phyloP scores from a whole-genome alignment of 495 filamentous ascomycete genomes.

The Neurospora cerealis region DNA sequence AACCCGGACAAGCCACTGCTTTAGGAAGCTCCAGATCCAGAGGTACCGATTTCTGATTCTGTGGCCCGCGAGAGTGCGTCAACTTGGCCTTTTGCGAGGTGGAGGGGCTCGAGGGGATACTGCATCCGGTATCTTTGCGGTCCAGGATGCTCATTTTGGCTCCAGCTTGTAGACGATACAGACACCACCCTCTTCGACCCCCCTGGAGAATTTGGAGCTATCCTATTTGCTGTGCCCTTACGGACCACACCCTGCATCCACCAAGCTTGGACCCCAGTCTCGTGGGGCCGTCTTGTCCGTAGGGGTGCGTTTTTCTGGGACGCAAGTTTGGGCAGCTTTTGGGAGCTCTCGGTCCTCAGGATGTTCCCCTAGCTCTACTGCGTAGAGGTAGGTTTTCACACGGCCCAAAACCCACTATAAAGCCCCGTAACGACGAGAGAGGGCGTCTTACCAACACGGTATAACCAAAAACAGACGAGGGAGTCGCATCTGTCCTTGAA shows the following conservation, averaged over 20 bases:
- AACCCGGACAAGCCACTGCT: not conserved
- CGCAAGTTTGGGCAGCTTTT: not conserved
- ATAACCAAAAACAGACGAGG: conserved; percentile 19
- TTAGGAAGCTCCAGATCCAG: conserved; percentile 5
- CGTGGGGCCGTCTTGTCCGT: not conserved
- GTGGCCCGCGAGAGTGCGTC: not conserved
- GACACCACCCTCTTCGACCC: not conserved
- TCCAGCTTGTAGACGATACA: conserved; percentile 2
- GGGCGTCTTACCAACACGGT: conserved; percentile 11
- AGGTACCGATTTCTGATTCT: not conserved
- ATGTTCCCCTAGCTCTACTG: not conserved
- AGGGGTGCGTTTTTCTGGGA: not conserved
- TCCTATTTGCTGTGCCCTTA: not conserved
- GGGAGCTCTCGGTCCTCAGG: not conserved
- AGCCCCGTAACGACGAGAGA: conserved; percentile 15
- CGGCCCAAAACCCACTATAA: conserved; percentile 15
- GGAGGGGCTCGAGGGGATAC: conserved; percentile 3
- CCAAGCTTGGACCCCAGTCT: not conserved
- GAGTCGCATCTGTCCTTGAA: conserved; percentile 6
- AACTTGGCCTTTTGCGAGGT: conserved; percentile 1
- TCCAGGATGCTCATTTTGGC: conserved; percentile 16
- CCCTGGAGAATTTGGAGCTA: not conserved
- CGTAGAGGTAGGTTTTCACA: conserved; percentile 9
- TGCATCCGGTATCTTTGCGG: conserved; percentile 10
- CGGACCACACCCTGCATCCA: not conserved